These are phyloP conservation scores for Hawksworthiomyces lignivorus DNA, from an alignment of 2,329 filamentous ascomycete genomes.

Conservation along the genomic window DNA sequence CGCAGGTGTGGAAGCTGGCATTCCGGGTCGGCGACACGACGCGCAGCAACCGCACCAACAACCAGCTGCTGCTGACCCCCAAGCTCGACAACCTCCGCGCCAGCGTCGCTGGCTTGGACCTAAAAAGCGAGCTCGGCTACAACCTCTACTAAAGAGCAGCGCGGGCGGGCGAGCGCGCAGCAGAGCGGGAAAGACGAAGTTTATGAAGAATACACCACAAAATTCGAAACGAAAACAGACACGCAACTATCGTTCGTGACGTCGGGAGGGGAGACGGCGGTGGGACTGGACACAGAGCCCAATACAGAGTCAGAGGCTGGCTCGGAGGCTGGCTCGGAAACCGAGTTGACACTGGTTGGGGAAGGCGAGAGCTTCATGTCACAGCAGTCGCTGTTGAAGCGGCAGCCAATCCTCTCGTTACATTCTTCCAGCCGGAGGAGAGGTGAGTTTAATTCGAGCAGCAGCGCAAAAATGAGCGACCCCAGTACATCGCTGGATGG, in stretches of 20 bases:
- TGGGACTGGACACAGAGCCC: not conserved
- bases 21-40: conserved; percentile 8
- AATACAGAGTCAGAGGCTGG: not conserved
- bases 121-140: conserved; percentile 24
- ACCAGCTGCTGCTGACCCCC: conserved; percentile 13
- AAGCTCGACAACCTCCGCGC: conserved; percentile 14
- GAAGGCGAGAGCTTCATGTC: not conserved
- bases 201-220: too few relatives aligned
- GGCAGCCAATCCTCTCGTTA: too few relatives aligned
- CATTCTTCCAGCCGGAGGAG: too few relatives aligned
- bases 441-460: too few relatives aligned
- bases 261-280: not conserved
- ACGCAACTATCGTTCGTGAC: not conserved
- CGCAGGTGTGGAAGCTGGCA: conserved; percentile 14
- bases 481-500: not conserved
- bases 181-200: too few relatives aligned
- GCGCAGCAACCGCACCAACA: conserved; percentile 9
- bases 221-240: too few relatives aligned
- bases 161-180: not conserved
- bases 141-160: conserved; percentile 15
- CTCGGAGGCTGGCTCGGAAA: not conserved
- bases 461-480: too few relatives aligned
- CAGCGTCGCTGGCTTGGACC: conserved; percentile 19
- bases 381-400: too few relatives aligned
- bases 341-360: not conserved